Base-by-base conservation (phyloP, 208 protist genomes). In the Spongospora subterranea region DNA sequence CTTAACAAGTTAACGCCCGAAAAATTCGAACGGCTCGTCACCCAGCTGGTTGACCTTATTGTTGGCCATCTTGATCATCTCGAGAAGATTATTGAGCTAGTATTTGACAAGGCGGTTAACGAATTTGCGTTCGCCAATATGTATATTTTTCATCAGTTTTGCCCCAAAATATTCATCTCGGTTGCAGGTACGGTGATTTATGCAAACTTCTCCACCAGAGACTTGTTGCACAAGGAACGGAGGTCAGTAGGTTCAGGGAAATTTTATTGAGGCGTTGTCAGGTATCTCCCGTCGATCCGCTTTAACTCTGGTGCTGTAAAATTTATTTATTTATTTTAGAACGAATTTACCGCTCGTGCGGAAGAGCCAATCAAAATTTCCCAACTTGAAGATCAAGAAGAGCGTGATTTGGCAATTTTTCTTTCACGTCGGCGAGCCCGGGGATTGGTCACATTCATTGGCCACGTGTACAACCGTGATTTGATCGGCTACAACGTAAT, bases 1-100 rank as follows among this genome's bases (percentile, higher is more conserved):
- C 35, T 82, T 20, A 82, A 82, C 71, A 82, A 82, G 71, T n/a
- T 82, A 35, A 82, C 71, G 35, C 71, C 71, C 6, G 71, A 82
- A n/a, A 82, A 82, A 43, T 82, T 82, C 71, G 40, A 43, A 20
- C n/a, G 40, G 6, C 71, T 82, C 35, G 71, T 82, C 71, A 35
- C n/a, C 17, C 71, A 82, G 40, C n/a, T 82, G 17, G n/a, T 82
- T 13, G 71, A 82, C 17, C n/a, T 82, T 20, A 82, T 82, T n/a
- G 35, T 43, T 6, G n/a, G 40, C 71, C n/a, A 82, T 35, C 35
- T 82, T 35, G 71, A 82, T 45, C 71, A 82, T 82, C 40, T 82
- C 17, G 71, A 82, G n/a, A 82, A 17, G 71, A 43, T 82, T 43
- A 82, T 82, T n/a, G 71, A n/a, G 11, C 71, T 82, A n/a, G 71